Evolutionary conservation across 2,329 filamentous ascomycete genomes (phyloP).

Genomic region (Cladophialophora immunda): DNA sequence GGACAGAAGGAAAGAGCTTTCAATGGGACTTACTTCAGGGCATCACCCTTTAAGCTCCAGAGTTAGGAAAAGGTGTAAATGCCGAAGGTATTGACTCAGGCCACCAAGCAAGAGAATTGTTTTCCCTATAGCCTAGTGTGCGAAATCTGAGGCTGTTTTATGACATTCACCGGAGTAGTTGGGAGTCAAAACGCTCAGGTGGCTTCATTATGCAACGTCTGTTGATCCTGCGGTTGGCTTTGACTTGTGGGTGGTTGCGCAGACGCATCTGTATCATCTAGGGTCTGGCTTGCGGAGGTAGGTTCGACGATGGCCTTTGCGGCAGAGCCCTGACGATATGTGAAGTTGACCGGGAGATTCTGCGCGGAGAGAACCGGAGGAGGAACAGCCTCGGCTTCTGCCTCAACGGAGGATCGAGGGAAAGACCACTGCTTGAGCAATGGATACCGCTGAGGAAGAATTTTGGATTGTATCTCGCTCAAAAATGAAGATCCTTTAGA

Average conservation of each 20-base stretch:
- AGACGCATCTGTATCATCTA: conserved; percentile 65
- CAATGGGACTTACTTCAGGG: not conserved
- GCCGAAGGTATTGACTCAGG: no score
- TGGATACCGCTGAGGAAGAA: conserved; percentile 76
- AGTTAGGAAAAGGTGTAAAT: no score
- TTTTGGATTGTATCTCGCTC: conserved; percentile 72
- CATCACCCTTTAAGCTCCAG: not conserved
- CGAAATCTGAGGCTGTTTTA: not conserved
- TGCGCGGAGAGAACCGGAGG: conserved; percentile 54
- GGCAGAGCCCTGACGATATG: conserved; percentile 84
- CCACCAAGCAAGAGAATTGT: not conserved
- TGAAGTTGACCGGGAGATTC: conserved; percentile 48
- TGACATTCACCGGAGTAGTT: not conserved
- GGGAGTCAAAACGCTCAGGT: not conserved
- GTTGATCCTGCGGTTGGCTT: conserved; percentile 68
- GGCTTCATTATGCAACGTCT: conserved; percentile 61
- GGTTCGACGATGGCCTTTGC: conserved; percentile 70
- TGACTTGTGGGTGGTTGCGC: conserved; percentile 68
- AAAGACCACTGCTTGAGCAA: conserved; percentile 72
- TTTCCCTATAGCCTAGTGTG: not conserved
- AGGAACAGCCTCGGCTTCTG: conserved; percentile 76
- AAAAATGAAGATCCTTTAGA: conserved; percentile 74
- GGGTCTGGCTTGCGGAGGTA: conserved; percentile 64
- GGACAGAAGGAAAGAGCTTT: not conserved
- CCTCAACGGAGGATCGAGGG: conserved; percentile 65